These are phyloP conservation scores for Neonectria magnoliae DNA, from an alignment of 2,329 filamentous ascomycete species.

Conservation along the genomic window DNA sequence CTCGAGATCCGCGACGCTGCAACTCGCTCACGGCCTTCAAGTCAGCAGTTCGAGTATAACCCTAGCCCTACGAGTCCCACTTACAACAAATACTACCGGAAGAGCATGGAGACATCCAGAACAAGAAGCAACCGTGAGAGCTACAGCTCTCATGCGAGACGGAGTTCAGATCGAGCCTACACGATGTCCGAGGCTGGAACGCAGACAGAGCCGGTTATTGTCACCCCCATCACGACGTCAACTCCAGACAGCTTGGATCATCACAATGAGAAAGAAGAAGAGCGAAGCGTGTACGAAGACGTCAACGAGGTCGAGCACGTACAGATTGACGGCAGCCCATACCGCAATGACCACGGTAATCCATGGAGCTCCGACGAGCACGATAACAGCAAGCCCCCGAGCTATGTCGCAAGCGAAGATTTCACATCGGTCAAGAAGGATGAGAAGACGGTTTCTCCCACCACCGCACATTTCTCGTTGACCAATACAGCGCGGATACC, in stretches of 20 bases:
- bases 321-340: constrained; percentile 1
- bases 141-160: constrained; percentile 23
- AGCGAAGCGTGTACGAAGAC: constrained; percentile 31
- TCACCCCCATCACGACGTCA: constrained; percentile 17
- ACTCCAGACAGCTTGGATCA: background rate
- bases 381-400: background rate
- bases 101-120: constrained; percentile 36
- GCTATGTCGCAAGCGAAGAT: constrained; percentile 5
- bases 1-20: constrained; percentile 50
- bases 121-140: constrained; percentile 36
- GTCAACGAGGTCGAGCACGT: constrained; percentile 2
- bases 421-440: constrained; percentile 2
- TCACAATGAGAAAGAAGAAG: background rate
- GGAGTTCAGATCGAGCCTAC: constrained; percentile 28
- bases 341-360: background rate
- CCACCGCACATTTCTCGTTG: background rate
- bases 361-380: constrained; percentile 14
- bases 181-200: constrained; percentile 41
- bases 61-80: constrained; percentile 49
- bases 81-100: constrained; percentile 50
- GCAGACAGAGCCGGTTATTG: constrained; percentile 39
- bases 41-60: constrained; percentile 49
- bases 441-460: constrained; percentile 7
- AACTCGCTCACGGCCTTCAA: constrained; percentile 47
- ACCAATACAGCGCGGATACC: background rate